A percentile compares a stretch with the other conserved stretches of the same genome.
Conservation (phyloP, 2,329 filamentous ascomycete species). For the Fusarium sp. region DNA sequence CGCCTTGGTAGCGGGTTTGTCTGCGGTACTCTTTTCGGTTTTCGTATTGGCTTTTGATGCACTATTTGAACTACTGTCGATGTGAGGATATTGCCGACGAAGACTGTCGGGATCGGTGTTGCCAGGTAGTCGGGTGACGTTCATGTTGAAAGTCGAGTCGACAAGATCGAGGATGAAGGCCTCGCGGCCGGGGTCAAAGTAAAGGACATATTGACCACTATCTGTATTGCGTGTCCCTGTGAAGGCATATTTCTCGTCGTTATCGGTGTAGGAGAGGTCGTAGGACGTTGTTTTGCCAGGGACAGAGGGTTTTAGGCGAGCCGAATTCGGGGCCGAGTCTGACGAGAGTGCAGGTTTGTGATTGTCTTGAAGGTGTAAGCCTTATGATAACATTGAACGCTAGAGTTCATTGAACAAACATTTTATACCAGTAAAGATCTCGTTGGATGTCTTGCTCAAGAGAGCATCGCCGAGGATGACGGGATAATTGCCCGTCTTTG, state of each 20-base stretch:
- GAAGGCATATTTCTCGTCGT: conserved; percentile 68
- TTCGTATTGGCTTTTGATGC: conserved; percentile 28
- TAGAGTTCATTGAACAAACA: conserved; percentile 60
- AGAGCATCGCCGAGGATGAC: conserved; percentile 72
- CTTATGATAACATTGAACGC: not conserved
- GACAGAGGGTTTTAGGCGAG: conserved; percentile 63
- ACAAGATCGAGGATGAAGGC: conserved; percentile 85
- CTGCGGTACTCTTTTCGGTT: conserved; percentile 16
- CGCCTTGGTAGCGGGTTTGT: conserved; percentile 42
- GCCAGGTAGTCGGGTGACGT: conserved; percentile 76
- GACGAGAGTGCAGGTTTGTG: conserved; percentile 67
- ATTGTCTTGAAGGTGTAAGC: conserved; percentile 61
- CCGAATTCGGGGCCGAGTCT: conserved; percentile 58
- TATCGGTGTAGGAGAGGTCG: conserved; percentile 66
- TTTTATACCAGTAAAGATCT: conserved; percentile 69
- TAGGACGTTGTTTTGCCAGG: conserved; percentile 63
- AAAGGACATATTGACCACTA: conserved; percentile 71
- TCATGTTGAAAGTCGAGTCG: conserved; percentile 88
- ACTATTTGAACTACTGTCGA: conserved; percentile 54
- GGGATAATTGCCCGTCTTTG: conserved; percentile 70
- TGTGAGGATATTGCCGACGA: conserved; percentile 73
- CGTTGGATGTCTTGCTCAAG: conserved; percentile 65
- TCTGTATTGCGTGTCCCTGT: conserved; percentile 68
- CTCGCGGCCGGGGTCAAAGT: conserved; percentile 80
- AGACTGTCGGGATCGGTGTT: conserved; percentile 73